A percentile compares a stretch with the other conserved stretches of the same genome.
Conservation (phyloP, 805 yeast genomes). For the Spathaspora girioi region DNA sequence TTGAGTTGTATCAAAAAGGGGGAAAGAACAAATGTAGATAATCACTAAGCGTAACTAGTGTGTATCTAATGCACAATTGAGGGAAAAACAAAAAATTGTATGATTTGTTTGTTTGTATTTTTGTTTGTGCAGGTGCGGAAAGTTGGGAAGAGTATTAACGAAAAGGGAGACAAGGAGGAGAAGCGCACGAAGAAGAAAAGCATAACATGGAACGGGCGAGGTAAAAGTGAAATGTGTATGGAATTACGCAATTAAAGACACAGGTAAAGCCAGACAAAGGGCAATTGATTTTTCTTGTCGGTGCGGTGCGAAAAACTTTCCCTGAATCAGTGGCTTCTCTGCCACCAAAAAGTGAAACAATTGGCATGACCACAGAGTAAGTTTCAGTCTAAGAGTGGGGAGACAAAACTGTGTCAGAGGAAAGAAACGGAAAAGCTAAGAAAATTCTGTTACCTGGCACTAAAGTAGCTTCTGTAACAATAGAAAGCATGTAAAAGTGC, state of each 20-base stretch:
- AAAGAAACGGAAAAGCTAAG: not conserved
- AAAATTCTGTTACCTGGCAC: not conserved
- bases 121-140: conserved; percentile 1
- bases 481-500: not conserved
- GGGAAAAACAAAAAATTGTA: conserved; percentile 2
- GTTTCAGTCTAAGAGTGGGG: not conserved
- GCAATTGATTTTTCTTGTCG: not conserved
- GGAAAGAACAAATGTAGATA: not conserved
- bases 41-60: not conserved
- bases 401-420: not conserved
- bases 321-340: not conserved
- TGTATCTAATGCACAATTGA: not conserved
- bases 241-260: not conserved
- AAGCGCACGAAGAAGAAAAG: not conserved
- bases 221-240: not conserved
- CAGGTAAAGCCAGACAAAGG: not conserved
- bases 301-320: not conserved
- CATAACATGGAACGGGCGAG: not conserved
- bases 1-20: not conserved
- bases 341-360: not conserved
- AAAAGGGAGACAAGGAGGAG: not conserved
- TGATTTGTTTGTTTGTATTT: conserved; percentile 1
- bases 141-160: not conserved
- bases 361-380: not conserved
- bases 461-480: not conserved